These are phyloP conservation scores for Backusella luteola DNA, from an alignment of 192 early-diverging fungal genomes.

Conservation along the genomic window DNA sequence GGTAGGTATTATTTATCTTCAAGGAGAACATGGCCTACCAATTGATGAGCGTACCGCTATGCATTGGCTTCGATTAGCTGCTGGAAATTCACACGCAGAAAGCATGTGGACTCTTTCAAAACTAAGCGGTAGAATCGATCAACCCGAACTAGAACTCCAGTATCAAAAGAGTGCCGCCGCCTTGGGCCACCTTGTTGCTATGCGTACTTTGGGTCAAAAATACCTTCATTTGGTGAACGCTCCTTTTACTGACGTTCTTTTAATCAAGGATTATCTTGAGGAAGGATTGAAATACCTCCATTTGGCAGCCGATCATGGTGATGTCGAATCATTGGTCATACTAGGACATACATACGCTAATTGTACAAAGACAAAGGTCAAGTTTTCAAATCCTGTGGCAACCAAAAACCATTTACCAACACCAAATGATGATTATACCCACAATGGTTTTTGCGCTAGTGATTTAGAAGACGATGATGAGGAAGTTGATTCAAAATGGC, in stretches of 20 bases:
- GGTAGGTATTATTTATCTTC: conserved; percentile 4
- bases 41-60: conserved; percentile 18
- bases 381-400: background rate
- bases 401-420: conserved; percentile 2
- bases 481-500: background rate
- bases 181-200: conserved; percentile 18
- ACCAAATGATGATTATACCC: background rate
- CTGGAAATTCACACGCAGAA: conserved; percentile 4
- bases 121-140: background rate
- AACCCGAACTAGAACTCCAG: conserved; percentile 7
- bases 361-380: conserved; percentile 12
- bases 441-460: background rate
- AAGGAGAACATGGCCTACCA: conserved; percentile 8
- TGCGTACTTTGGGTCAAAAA: conserved; percentile 16
- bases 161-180: conserved; percentile 10
- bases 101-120: conserved; percentile 5
- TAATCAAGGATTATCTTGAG: conserved; percentile 10
- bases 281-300: background rate
- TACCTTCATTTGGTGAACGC: background rate
- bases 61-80: conserved; percentile 23
- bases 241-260: background rate
- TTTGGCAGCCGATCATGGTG: conserved; percentile 19
- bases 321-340: conserved; percentile 24
- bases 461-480: background rate
- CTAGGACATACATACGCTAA: conserved; percentile 20